Base-by-base conservation (phyloP, 2,329 filamentous ascomycete species). In the Alternaria triticimaculans region DNA sequence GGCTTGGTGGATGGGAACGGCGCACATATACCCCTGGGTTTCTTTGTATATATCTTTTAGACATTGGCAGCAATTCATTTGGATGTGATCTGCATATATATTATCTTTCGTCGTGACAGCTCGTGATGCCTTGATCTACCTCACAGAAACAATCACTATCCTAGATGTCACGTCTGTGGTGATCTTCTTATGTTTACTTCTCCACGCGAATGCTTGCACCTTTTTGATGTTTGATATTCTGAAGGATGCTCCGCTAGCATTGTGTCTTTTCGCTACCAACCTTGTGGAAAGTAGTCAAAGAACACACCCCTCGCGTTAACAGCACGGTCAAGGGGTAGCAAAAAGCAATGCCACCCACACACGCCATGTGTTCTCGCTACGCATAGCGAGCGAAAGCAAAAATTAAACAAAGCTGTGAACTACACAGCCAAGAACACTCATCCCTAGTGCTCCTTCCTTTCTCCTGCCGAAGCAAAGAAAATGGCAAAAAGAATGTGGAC, bases 401-500 rank as follows among this genome's bases (percentile, higher is more conserved):
- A n/a, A 23, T 5, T 8, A 25, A 25, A 25, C 23, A 8, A 25
- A 25, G 23, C 23, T 25, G 23, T 25, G 23, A 25, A 25, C 23
- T n/a, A n/a, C 23, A 25, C 23, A 25, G 23, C 7, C 6, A 25
- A 7, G 23, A 25, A 25, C 23, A 25, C 23, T 25, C 23, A 9
- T 3, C 44, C 14, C 8, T 18, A 2, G 5, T 30, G 28, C 28
- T 45, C 25, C 5, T 18, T 26, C 6, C 45, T 5, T 4, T 18
- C 3, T 9, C 2, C 26, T 2, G 3, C 3, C 6, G 15, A 3
- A n/a, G 9, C n/a, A 8, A 20, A 44, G 11, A n/a, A 37, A 49
- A 50, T 15, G 20, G 10, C 25, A 15, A 60, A 60, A 54, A 61
- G 51, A 68, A 59, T 51, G 14, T 70, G 68, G 68, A 70, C 68